Conservation (phyloP, 306 rosid genomes). For the Calophaca sinica region DNA sequence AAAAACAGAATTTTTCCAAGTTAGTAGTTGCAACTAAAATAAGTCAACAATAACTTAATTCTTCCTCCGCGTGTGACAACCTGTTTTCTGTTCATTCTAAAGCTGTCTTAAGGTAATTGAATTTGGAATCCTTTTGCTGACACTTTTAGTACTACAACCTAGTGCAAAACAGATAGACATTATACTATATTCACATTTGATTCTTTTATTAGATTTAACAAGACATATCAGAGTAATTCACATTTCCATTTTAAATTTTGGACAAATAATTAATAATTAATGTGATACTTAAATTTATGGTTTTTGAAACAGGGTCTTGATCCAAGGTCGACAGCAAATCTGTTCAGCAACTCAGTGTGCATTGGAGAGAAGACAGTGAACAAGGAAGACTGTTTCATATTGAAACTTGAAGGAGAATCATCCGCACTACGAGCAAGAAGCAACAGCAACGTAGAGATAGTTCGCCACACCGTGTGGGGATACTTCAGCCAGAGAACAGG, state of each 20-base stretch:
- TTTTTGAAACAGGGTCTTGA: conserved; percentile 75
- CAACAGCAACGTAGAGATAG: conserved; percentile 75
- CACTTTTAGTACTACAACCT: too few relatives aligned
- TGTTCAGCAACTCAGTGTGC: conserved; percentile 72
- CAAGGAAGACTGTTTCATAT: conserved; percentile 78
- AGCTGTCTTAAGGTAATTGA: conserved; percentile 30
- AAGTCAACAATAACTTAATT: conserved; percentile 44
- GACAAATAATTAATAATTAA: neutral
- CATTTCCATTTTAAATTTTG: conserved; percentile 4
- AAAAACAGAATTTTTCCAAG: conserved; percentile 12
- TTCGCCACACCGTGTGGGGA: conserved; percentile 89
- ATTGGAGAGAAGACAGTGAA: conserved; percentile 81
- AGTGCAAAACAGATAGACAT: too few relatives aligned
- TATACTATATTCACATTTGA: neutral
- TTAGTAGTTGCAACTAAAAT: conserved; percentile 20
- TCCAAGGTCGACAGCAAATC: conserved; percentile 83
- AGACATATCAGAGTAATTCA: neutral
- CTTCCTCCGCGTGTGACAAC: conserved; percentile 44
- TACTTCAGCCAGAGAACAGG: conserved; percentile 93
- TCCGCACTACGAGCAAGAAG: conserved; percentile 70
- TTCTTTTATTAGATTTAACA: neutral
- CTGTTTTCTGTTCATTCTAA: conserved; percentile 30
- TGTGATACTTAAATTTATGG: neutral
- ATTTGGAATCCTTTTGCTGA: too few relatives aligned
- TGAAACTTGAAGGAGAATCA: conserved; percentile 73